A percentile compares a stretch with the other conserved stretches of the same genome.
Conservation (phyloP, 805 yeast species). For the Hanseniaspora hatyaiensis region DNA sequence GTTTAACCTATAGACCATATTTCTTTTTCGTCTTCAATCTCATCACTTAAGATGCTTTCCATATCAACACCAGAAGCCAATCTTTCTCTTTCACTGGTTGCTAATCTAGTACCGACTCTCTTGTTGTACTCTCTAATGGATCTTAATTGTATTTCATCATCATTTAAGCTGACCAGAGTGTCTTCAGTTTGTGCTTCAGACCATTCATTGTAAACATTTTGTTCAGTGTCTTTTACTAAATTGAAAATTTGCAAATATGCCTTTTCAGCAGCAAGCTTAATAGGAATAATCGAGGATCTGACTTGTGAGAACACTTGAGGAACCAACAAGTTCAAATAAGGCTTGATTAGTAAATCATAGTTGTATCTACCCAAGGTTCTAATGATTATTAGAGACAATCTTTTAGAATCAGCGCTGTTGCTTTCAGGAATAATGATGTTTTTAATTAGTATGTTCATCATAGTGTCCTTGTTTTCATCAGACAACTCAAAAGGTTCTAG, state of each 20-base stretch:
- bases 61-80: slow-evolving; percentile 82
- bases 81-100: slow-evolving; percentile 76
- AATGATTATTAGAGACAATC: slow-evolving; percentile 62
- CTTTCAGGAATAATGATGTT: slow-evolving; percentile 43
- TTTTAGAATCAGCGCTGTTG: slow-evolving; percentile 61
- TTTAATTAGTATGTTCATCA: slow-evolving; percentile 43
- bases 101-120: slow-evolving; percentile 81
- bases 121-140: slow-evolving; percentile 79
- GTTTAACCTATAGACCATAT: slow-evolving; percentile 68
- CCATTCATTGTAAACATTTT: slow-evolving; percentile 53
- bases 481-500: slow-evolving; percentile 32
- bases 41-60: slow-evolving; percentile 72
- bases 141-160: slow-evolving; percentile 49
- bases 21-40: slow-evolving; percentile 74
- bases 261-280: slow-evolving; percentile 88
- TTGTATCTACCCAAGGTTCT: slow-evolving; percentile 64
- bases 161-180: slow-evolving; percentile 33
- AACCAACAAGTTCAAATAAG: slow-evolving; percentile 45
- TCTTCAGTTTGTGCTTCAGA: slow-evolving; percentile 34
- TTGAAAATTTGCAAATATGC: slow-evolving; percentile 64
- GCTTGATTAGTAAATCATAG: slow-evolving; percentile 38
- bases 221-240: slow-evolving; percentile 53
- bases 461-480: slow-evolving; percentile 31
- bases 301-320: slow-evolving; percentile 73
- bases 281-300: slow-evolving; percentile 80